Evolutionary conservation across 2,329 filamentous ascomycete species (phyloP).

Genomic region (Thermoascus crustaceus): DNA sequence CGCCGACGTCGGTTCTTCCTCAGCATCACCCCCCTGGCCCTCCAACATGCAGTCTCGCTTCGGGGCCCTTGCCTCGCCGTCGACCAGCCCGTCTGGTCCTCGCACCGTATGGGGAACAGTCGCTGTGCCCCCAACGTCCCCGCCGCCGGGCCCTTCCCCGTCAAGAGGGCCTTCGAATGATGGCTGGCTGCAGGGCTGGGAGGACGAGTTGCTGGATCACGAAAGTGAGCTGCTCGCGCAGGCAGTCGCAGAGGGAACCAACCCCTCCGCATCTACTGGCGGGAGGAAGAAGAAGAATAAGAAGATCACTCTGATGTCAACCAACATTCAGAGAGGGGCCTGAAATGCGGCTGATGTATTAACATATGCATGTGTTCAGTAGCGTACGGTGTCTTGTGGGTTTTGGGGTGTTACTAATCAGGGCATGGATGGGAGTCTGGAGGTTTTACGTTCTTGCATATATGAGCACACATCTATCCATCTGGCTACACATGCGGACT

Average conservation of each 20-base stretch:
- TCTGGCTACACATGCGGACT: background rate
- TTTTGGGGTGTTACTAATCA: background rate
- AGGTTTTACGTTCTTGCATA: background rate
- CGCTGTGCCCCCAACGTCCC: conserved; percentile 52
- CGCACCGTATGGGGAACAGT: conserved; percentile 92
- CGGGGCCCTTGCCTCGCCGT: conserved; percentile 60
- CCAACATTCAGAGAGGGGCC: conserved; percentile 52
- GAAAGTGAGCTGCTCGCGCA: conserved; percentile 43
- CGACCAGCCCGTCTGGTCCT: conserved; percentile 66
- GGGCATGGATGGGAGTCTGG: background rate
- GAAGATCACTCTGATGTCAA: conserved; percentile 63
- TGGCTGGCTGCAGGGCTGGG: conserved; percentile 80
- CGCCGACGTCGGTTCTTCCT: conserved; percentile 25
- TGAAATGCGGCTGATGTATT: conserved; percentile 25
- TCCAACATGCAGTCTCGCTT: conserved; percentile 28
- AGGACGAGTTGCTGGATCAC: conserved; percentile 64
- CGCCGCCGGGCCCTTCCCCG: conserved; percentile 45
- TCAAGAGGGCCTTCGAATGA: conserved; percentile 51
- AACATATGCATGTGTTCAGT: background rate
- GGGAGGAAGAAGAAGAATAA: conserved; percentile 54
- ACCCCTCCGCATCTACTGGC: conserved; percentile 13
- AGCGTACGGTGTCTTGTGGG: background rate
- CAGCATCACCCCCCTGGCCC: conserved; percentile 35
- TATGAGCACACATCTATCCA: background rate
- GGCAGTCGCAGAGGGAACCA: conserved; percentile 29